Percentiles rank a stretch among this genome's conserved stretches.
Evolutionary conservation across 768 basidiomycete species (phyloP).

Genomic region (Lenzites betulinus): DNA sequence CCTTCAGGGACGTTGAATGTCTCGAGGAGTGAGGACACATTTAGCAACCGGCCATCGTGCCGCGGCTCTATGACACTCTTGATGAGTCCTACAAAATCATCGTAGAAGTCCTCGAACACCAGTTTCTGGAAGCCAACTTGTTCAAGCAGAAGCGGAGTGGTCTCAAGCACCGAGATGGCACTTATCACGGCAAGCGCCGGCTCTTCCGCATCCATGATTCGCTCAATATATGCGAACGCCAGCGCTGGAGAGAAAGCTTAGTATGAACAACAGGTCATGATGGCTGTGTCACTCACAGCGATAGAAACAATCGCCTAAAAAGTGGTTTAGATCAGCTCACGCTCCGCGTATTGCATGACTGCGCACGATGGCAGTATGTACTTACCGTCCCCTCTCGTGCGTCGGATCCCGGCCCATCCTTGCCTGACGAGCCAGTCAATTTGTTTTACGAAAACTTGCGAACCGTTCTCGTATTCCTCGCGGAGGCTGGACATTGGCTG

Average conservation of each 20-base stretch:
- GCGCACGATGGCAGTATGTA: slow-evolving; percentile 26
- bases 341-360: not conserved
- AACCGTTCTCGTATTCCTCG: slow-evolving; percentile 65
- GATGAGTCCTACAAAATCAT: slow-evolving; percentile 57
- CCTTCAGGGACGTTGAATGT: slow-evolving; percentile 58
- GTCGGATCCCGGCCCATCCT: slow-evolving; percentile 68
- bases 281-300: slow-evolving; percentile 59
- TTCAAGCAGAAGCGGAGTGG: slow-evolving; percentile 53
- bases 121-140: slow-evolving; percentile 62
- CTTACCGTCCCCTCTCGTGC: slow-evolving; percentile 70
- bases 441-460: slow-evolving; percentile 65
- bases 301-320: slow-evolving; percentile 86
- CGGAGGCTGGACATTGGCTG: slow-evolving; percentile 56
- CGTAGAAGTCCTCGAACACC: slow-evolving; percentile 77
- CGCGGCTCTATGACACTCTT: slow-evolving; percentile 43
- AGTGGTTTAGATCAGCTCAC: not conserved
- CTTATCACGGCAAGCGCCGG: slow-evolving; percentile 47
- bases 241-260: slow-evolving; percentile 53
- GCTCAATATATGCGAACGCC: slow-evolving; percentile 78
- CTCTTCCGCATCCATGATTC: slow-evolving; percentile 55
- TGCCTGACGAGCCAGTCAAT: slow-evolving; percentile 66
- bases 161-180: slow-evolving; percentile 53
- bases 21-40: slow-evolving; percentile 42
- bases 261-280: no score
- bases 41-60: slow-evolving; percentile 38